These are phyloP conservation scores for Selenicereus undatus DNA, from an alignment of 148 eudicot species.

Conservation along the genomic window DNA sequence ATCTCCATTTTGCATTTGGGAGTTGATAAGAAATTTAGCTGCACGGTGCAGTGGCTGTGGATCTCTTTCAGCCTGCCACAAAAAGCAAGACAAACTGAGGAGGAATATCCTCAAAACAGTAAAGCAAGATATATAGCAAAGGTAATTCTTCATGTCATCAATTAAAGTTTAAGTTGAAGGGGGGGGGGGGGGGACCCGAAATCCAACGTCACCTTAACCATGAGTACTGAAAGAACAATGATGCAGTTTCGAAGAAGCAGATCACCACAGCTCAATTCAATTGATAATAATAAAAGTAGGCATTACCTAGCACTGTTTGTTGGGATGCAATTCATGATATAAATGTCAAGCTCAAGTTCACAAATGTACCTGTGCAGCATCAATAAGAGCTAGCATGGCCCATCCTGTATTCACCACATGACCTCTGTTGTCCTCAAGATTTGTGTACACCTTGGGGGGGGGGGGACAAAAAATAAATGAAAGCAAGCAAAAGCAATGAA, in stretches of 20 bases:
- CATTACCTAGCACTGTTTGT: neutral
- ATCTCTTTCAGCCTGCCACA: slow-evolving; percentile 61
- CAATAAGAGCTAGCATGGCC: slow-evolving; percentile 67
- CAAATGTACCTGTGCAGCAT: slow-evolving; percentile 51
- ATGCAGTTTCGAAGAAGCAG: neutral
- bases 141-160: too few relatives aligned
- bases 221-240: neutral
- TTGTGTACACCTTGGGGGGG: slow-evolving; percentile 46
- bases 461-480: neutral
- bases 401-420: slow-evolving; percentile 67
- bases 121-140: neutral
- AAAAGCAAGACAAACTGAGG: neutral
- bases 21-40: slow-evolving; percentile 67
- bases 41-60: slow-evolving; percentile 74
- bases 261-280: neutral
- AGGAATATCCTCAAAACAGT: neutral
- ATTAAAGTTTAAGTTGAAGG: too few relatives aligned
- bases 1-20: slow-evolving; percentile 86
- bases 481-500: neutral
- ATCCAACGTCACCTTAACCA: neutral
- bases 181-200: neutral
- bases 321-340: neutral
- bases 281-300: neutral
- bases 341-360: neutral
- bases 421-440: slow-evolving; percentile 46